Evolutionary conservation across 768 basidiomycete species (phyloP).

Genomic region (Lyophyllum semitale): DNA sequence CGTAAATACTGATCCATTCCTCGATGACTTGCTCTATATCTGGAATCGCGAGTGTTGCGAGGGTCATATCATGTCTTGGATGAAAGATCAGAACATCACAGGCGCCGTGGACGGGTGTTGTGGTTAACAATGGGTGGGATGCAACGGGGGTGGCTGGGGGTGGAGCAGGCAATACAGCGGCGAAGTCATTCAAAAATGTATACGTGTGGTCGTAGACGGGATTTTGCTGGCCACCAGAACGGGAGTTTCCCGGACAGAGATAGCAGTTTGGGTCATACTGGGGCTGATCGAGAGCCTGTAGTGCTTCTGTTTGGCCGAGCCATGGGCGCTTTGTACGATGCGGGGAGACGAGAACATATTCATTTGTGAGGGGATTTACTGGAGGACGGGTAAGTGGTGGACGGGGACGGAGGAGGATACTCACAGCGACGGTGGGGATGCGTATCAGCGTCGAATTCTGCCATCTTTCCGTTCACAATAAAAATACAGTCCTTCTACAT

Average conservation of each 20-base stretch:
- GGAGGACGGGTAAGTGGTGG: conserved; percentile 5
- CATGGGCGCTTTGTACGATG: conserved; percentile 91
- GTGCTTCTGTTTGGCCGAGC: conserved; percentile 82
- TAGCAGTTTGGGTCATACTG: conserved; percentile 76
- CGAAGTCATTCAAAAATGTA: conserved; percentile 81
- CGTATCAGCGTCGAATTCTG: conserved; percentile 55
- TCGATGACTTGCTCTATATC: conserved; percentile 69
- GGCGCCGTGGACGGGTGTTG: conserved; percentile 74
- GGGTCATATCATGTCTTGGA: conserved; percentile 82
- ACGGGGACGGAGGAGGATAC: conserved; percentile 22
- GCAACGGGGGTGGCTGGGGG: conserved; percentile 51
- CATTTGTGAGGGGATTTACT: conserved; percentile 83
- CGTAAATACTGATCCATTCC: conserved; percentile 74
- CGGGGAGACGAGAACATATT: conserved; percentile 82
- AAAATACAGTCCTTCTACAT: background rate
- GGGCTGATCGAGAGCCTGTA: conserved; percentile 53
- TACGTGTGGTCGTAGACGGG: conserved; percentile 66
- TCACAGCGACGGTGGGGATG: conserved; percentile 76
- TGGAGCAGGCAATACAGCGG: conserved; percentile 72
- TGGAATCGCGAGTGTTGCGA: conserved; percentile 58
- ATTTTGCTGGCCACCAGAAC: conserved; percentile 73
- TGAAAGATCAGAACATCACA: conserved; percentile 90
- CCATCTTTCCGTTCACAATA: conserved; percentile 3
- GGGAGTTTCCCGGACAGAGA: conserved; percentile 83
- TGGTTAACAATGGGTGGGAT: conserved; percentile 61